These are phyloP conservation scores for Elaeis oleifera DNA, from an alignment of 202 grass and related monocot genomes.

Conservation along the genomic window DNA sequence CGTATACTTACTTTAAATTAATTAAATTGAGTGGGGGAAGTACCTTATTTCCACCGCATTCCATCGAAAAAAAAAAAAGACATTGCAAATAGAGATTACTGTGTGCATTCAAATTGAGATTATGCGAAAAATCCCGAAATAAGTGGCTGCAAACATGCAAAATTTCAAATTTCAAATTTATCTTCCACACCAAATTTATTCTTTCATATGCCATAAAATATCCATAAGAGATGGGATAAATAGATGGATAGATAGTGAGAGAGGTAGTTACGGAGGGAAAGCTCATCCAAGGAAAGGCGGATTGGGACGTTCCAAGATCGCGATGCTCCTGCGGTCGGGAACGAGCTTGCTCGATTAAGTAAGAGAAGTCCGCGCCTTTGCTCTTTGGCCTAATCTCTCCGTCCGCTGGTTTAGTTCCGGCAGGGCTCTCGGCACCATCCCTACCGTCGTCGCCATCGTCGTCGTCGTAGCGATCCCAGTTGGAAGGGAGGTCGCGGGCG, in stretches of 20 bases:
- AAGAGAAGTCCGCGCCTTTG: conserved; percentile 68
- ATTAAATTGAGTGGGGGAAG: too few species aligned
- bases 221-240: not conserved
- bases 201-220: not conserved
- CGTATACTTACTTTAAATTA: too few species aligned
- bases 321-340: conserved; percentile 35
- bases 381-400: conserved; percentile 53
- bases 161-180: too few species aligned
- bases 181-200: too few species aligned
- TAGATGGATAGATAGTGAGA: not conserved
- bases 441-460: conserved; percentile 22
- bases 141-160: too few species aligned
- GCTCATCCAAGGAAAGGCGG: conserved; percentile 26
- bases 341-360: conserved; percentile 67
- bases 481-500: conserved; percentile 55
- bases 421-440: not conserved
- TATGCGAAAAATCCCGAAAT: too few species aligned
- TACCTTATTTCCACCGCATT: too few species aligned
- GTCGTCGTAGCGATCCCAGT: conserved; percentile 63
- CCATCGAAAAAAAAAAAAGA: too few species aligned
- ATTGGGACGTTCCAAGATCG: conserved; percentile 8
- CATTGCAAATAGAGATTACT: too few species aligned
- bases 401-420: conserved; percentile 7
- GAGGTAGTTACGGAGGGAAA: conserved; percentile 39
- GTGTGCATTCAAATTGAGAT: too few species aligned